These are phyloP conservation scores for Garcia nutans DNA, from an alignment of 345 rosid species.

Conservation along the genomic window DNA sequence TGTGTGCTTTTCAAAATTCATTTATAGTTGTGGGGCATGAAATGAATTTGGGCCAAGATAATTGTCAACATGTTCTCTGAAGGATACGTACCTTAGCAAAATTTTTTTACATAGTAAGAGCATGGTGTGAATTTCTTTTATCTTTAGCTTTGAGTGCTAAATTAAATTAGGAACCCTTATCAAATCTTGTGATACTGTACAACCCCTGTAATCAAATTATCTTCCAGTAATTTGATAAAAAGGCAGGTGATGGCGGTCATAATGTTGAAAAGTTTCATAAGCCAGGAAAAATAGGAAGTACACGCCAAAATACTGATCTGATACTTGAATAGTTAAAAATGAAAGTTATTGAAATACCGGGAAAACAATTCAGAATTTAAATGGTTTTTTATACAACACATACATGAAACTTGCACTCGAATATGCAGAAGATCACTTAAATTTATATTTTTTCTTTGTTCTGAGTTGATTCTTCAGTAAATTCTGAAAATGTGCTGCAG, in stretches of 20 bases:
- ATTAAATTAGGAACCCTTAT: not conserved
- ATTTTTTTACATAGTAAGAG: not conserved
- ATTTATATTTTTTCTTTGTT: not conserved
- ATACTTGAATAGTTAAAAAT: not conserved
- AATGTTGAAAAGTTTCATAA: not conserved
- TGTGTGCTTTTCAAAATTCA: not conserved
- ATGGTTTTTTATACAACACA: not conserved
- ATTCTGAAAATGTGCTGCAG: not conserved
- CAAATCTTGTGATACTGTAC: not conserved
- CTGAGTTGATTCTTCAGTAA: not conserved
- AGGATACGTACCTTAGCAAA: not conserved
- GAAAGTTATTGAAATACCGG: not conserved
- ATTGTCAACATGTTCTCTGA: not conserved
- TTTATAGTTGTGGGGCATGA: not conserved
- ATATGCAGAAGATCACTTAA: not conserved
- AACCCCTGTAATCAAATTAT: not conserved
- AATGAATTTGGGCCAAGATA: not conserved
- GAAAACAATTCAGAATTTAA: not conserved
- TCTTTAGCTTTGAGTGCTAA: not conserved
- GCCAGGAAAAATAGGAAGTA: not conserved
- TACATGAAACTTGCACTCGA: not conserved
- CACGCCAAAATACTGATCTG: not conserved
- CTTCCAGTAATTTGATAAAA: not conserved
- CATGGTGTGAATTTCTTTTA: not conserved
- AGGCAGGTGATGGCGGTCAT: not conserved